Conservation (phyloP, 352 stramenopile genomes). For the Globisporangium cederbergense region DNA sequence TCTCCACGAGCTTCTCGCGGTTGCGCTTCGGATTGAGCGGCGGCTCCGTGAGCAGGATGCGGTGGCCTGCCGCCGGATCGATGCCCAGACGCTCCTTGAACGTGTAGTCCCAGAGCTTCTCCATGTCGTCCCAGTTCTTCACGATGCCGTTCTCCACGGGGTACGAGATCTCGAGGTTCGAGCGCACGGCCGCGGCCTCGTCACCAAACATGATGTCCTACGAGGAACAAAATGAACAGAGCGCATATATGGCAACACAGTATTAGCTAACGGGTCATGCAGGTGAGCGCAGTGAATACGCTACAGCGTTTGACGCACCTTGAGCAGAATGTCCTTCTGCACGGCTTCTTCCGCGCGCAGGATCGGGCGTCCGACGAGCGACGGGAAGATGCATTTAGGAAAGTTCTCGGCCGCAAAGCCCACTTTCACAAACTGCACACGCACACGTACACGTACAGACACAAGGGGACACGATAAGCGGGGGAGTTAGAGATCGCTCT, state of each 20-base stretch:
- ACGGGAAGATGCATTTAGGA: conserved; percentile 93
- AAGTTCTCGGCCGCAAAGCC: conserved; percentile 95
- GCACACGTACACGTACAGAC: background rate
- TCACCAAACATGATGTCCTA: conserved; percentile 96
- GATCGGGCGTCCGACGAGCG: conserved; percentile 92
- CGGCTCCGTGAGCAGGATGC: conserved; percentile 91
- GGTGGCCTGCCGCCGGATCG: conserved; percentile 59
- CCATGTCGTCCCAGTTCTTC: conserved; percentile 97
- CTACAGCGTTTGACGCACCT: conserved; percentile 27
- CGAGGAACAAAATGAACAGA: background rate
- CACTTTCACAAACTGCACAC: conserved; percentile 83
- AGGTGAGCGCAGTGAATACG: background rate
- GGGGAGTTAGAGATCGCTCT: background rate
- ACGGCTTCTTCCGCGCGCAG: conserved; percentile 91
- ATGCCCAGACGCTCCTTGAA: conserved; percentile 90
- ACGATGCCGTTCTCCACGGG: conserved; percentile 96
- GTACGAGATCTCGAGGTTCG: conserved; percentile 87
- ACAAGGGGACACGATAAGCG: background rate
- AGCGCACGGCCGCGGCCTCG: conserved; percentile 85
- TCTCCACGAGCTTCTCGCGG: conserved; percentile 88
- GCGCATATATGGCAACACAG: background rate
- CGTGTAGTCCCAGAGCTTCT: conserved; percentile 96
- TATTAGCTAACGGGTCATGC: background rate
- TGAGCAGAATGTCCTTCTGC: conserved; percentile 82
- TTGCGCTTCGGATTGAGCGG: conserved; percentile 92